phyloP scores from a whole-genome alignment of 257 asterid species.

The Nicotiana sylvestris region DNA sequence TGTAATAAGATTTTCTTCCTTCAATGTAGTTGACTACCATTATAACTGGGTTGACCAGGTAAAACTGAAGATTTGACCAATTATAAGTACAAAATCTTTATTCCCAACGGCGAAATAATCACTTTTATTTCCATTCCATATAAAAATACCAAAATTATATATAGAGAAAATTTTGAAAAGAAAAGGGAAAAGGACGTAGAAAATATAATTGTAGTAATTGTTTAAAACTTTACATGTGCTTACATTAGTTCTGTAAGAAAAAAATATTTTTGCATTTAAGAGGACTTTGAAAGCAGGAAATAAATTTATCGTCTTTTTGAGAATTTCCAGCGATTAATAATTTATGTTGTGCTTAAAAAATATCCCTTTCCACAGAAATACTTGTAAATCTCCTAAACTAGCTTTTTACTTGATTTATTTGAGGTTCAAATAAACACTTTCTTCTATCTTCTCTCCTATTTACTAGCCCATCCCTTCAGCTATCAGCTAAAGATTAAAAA shows the following conservation, averaged over 20 bases:
- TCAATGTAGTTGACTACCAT: neutral
- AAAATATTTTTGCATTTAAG: too few species aligned
- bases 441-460: neutral
- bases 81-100: too few species aligned
- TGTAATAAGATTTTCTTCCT: too few species aligned
- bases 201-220: neutral
- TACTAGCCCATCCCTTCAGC: neutral
- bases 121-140: neutral
- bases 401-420: too few species aligned
- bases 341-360: too few species aligned
- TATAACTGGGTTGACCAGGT: neutral
- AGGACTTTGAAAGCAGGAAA: too few species aligned
- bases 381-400: too few species aligned
- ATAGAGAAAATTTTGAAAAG: neutral
- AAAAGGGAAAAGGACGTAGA: neutral
- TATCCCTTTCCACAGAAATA: too few species aligned
- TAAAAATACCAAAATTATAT: neutral
- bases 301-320: too few species aligned
- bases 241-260: too few species aligned
- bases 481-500: neutral
- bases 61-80: neutral
- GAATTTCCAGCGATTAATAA: too few species aligned
- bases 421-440: too few species aligned
- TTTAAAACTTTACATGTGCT: neutral
- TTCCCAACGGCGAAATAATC: neutral